Base-by-base conservation (phyloP, 495 filamentous ascomycete genomes). In the Penicillium nucicola region DNA sequence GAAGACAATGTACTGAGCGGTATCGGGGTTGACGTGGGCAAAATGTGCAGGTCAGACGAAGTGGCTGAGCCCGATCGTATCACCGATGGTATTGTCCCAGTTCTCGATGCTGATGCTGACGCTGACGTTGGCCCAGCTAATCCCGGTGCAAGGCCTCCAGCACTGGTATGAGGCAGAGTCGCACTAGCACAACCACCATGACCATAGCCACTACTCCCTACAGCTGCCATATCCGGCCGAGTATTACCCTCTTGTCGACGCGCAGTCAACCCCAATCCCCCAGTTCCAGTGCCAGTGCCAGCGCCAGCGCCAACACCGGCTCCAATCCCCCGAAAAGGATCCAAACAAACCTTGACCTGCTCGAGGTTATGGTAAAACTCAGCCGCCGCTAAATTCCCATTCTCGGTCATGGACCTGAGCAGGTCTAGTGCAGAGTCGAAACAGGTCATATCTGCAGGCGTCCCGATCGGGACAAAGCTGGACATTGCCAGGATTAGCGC, bases 401-500 rank as follows among this genome's bases (percentile, higher is more conserved):
- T 72, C 40, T 70, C 66, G 38, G 65, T 67, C 67, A 75, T 72
- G 5, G 66, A 64, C 10, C 65, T 64, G 0, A 75, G 50, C 8
- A 75, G 56, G 35, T 74, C 69, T 2, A 74, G 53, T 9, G 69
- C 68, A 0, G 69, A 72, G 46, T 74, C 70, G 36, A 75, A 72
- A 0, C 61, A 60, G 2, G 48, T 56, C 48, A 68, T 57, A 43
- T 75, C 72, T 7, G 56, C 56, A 0, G 69, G 58, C 34, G 55
- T 71, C 15, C 68, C 70, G 42, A 71, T 67, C 1, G 70, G 66
- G 2, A 72, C 62, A 45, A 74, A 70, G 42, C 61, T 68, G 28
- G 72, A 74, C 65, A 75, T 74, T 30, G 72, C 68, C 5, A 77
- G 55, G 13, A 73, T 66, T 1, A 73, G 53, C 1, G 66, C 65